These are phyloP conservation scores for Hypoxylon perforatum DNA, from an alignment of 495 filamentous ascomycete species.

Conservation along the genomic window DNA sequence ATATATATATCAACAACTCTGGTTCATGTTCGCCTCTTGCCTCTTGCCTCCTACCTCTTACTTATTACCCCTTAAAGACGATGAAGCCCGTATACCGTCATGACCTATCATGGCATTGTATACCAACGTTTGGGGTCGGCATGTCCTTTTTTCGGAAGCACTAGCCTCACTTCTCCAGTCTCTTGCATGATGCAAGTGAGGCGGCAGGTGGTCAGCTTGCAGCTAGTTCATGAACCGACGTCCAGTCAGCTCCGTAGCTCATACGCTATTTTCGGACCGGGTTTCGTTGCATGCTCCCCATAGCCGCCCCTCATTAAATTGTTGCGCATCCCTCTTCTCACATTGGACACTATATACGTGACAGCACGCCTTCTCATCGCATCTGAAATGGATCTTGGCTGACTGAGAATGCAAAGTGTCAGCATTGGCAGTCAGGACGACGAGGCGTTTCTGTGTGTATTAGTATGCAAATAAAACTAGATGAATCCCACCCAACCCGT, in stretches of 20 bases:
- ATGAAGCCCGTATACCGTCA: neutral
- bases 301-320: constrained; percentile 20
- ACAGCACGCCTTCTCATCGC: constrained; percentile 22
- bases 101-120: constrained; percentile 3
- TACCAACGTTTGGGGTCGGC: constrained; percentile 24
- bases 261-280: constrained; percentile 38
- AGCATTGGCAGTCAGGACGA: constrained; percentile 23
- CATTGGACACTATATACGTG: constrained; percentile 19
- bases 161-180: constrained; percentile 37
- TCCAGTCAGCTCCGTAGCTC: constrained; percentile 8
- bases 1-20: neutral
- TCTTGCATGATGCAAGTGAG: constrained; percentile 42
- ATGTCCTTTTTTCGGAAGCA: constrained; percentile 37
- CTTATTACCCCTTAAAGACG: too few species aligned
- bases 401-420: constrained; percentile 31
- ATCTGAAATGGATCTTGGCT: constrained; percentile 32
- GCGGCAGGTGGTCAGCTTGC: constrained; percentile 37
- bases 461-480: constrained; percentile 7
- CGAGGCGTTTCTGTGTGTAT: neutral
- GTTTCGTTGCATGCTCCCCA: constrained; percentile 17
- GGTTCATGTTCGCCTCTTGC: too few species aligned
- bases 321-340: constrained; percentile 23
- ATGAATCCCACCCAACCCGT: constrained; percentile 20
- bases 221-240: constrained; percentile 15
- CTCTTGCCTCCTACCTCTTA: too few species aligned